phyloP scores from a whole-genome alignment of 169 alveolate genomes.

The Eimeria necatrix region DNA sequence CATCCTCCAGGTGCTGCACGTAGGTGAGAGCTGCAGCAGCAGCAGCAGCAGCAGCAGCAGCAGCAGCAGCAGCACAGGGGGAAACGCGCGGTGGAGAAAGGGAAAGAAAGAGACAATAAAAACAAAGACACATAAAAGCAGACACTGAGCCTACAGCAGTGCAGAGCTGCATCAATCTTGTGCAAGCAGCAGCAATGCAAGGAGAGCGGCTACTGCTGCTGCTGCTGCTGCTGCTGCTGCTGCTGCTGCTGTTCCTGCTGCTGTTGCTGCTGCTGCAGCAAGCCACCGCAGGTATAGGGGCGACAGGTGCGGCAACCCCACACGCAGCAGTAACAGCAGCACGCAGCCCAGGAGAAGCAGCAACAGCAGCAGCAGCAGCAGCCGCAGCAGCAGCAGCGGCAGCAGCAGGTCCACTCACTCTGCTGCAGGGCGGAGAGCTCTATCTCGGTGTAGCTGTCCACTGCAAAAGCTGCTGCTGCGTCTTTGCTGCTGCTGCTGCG shows the following conservation, averaged over 20 bases:
- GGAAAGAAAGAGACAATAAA: too few species aligned
- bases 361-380: conserved; percentile 37
- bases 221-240: neutral
- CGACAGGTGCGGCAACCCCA: too few species aligned
- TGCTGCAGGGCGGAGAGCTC: conserved; percentile 47
- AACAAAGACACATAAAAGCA: too few species aligned
- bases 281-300: too few species aligned
- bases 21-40: neutral
- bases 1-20: neutral
- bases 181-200: too few species aligned
- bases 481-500: neutral
- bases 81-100: too few species aligned
- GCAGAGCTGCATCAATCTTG: too few species aligned
- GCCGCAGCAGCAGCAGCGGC: conserved; percentile 6
- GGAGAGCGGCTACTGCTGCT: too few species aligned
- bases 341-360: neutral
- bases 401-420: neutral
- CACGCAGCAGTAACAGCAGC: neutral
- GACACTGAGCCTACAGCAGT: too few species aligned
- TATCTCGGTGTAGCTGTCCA: neutral
- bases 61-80: too few species aligned
- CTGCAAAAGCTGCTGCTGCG: neutral
- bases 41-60: neutral
- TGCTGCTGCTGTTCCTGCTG: neutral
- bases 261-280: too few species aligned